phyloP scores from a whole-genome alignment of 225 moss, liverwort and hornwort species.

The Polytrichum commune region DNA sequence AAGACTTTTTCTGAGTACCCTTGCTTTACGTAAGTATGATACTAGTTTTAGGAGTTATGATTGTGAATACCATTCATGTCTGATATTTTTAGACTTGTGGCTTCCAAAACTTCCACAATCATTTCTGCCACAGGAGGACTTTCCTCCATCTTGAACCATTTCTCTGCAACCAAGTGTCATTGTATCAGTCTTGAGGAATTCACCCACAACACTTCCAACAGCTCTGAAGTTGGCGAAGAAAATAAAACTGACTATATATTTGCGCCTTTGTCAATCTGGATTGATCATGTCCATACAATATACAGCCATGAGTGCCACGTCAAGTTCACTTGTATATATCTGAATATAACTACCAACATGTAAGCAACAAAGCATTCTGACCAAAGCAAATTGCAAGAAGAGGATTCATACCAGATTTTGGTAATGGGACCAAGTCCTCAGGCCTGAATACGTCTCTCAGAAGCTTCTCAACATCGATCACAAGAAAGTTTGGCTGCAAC shows the following conservation, averaged over 20 bases:
- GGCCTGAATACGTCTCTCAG: conserved; percentile 58
- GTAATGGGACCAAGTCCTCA: conserved; percentile 13
- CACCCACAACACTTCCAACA: neutral
- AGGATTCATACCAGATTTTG: conserved; percentile 17
- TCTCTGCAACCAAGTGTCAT: conserved; percentile 27
- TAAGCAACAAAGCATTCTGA: neutral
- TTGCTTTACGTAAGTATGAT: too few species aligned
- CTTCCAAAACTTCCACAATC: conserved; percentile 70
- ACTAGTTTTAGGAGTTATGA: neutral
- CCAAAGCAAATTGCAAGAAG: neutral
- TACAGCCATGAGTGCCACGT: too few species aligned
- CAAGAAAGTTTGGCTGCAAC: conserved; percentile 73
- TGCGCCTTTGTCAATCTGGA: too few species aligned
- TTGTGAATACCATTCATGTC: conserved; percentile 62
- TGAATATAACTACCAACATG: too few species aligned
- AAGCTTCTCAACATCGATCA: conserved; percentile 75
- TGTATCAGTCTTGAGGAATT: neutral
- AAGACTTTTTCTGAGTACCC: too few species aligned
- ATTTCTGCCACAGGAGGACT: conserved; percentile 42
- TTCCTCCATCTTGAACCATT: conserved; percentile 59
- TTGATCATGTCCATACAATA: too few species aligned
- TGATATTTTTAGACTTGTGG: conserved; percentile 55
- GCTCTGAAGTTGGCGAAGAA: neutral
- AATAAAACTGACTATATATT: neutral
- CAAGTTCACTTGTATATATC: too few species aligned